Conservation (phyloP, 2,329 filamentous ascomycete species). For the Leptodontidium sp. region DNA sequence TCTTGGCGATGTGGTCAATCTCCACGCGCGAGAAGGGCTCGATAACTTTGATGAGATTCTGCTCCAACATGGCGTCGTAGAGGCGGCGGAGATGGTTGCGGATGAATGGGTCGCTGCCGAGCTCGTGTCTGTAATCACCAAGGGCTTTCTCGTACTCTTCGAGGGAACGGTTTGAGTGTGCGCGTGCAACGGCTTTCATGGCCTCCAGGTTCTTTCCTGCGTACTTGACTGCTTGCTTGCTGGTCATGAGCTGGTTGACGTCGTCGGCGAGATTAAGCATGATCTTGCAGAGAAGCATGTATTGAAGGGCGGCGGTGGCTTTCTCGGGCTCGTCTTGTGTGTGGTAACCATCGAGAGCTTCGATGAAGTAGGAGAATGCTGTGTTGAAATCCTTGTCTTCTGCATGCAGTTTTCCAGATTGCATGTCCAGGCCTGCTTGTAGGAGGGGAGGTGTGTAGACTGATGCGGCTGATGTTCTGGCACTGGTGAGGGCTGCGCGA, state of each 20-base stretch:
- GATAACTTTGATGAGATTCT: slow-evolving; percentile 99
- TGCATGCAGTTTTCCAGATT: slow-evolving; percentile 97
- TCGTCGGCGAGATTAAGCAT: slow-evolving; percentile 98
- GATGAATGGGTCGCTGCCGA: slow-evolving; percentile 94
- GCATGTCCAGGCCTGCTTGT: slow-evolving; percentile 98
- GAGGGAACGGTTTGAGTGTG: slow-evolving; percentile 92
- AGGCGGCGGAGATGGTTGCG: slow-evolving; percentile 94
- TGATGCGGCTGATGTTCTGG: slow-evolving; percentile 92
- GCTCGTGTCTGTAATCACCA: slow-evolving; percentile 88
- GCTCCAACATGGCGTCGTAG: slow-evolving; percentile 98
- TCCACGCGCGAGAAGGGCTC: slow-evolving; percentile 98
- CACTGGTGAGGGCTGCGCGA: slow-evolving; percentile 91
- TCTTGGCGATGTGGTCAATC: slow-evolving; percentile 95
- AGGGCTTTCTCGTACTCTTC: slow-evolving; percentile 97
- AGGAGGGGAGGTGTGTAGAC: slow-evolving; percentile 96
- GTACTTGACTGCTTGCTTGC: slow-evolving; percentile 97
- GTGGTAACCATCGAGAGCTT: slow-evolving; percentile 96
- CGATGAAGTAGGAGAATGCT: slow-evolving; percentile 98
- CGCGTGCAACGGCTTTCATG: slow-evolving; percentile 98
- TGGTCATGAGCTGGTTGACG: slow-evolving; percentile 92
- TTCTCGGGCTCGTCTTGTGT: slow-evolving; percentile 86
- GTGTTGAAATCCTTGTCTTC: slow-evolving; percentile 99
- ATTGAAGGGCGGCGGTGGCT: slow-evolving; percentile 97
- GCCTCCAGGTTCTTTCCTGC: slow-evolving; percentile 95
- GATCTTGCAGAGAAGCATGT: slow-evolving; percentile 99